Conservation (phyloP, 2,329 filamentous ascomycete species). For the Fusarium marasasianum region DNA sequence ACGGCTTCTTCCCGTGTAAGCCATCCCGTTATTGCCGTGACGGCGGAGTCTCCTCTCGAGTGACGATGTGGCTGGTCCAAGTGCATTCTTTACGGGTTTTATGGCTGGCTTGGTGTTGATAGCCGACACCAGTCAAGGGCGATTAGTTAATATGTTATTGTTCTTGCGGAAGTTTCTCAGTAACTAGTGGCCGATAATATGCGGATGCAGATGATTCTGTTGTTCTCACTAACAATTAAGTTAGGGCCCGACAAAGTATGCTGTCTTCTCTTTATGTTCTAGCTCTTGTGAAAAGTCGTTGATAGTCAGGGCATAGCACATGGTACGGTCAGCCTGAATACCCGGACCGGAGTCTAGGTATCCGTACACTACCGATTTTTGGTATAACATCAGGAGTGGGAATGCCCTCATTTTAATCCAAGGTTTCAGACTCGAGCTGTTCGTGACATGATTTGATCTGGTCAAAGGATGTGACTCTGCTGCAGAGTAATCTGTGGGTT, state of each 20-base stretch:
- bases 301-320: background rate
- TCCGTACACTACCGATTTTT: background rate
- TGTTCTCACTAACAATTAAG: background rate
- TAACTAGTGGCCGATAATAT: background rate
- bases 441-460: background rate
- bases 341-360: background rate
- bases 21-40: slow-evolving; percentile 31
- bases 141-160: background rate
- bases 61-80: slow-evolving; percentile 27
- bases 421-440: background rate
- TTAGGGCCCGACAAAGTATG: background rate
- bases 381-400: background rate
- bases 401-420: slow-evolving; percentile 22
- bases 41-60: slow-evolving; percentile 14
- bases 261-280: background rate
- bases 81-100: slow-evolving; percentile 4
- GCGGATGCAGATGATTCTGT: background rate
- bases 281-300: background rate
- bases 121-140: background rate
- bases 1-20: slow-evolving; percentile 25
- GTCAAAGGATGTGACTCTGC: background rate
- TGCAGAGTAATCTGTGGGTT: background rate
- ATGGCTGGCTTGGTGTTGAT: background rate
- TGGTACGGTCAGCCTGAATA: background rate
- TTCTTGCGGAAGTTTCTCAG: background rate